Evolutionary conservation across 306 rosid genomes (phyloP).

Genomic region (Sesbania bispinosa): DNA sequence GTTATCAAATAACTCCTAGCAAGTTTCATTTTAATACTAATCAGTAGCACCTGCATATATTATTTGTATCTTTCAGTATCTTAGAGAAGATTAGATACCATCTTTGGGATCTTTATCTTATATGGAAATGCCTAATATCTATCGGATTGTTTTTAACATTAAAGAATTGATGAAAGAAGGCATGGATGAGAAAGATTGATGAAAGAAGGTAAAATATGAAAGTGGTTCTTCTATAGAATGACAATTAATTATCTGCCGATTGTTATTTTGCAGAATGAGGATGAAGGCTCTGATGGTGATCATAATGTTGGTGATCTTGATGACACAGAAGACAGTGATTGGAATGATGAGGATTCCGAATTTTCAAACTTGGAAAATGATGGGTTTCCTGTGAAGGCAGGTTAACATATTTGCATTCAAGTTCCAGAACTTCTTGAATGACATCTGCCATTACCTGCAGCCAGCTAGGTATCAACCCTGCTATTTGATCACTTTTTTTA

Average conservation of each 20-base stretch:
- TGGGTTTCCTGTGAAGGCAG: slow-evolving; percentile 18
- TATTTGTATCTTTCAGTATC: slow-evolving; percentile 8
- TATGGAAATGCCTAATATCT: background rate
- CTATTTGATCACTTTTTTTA: background rate
- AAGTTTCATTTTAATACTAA: background rate
- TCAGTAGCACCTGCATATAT: background rate
- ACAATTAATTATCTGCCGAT: background rate
- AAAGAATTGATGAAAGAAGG: background rate
- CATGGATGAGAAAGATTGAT: too few species aligned
- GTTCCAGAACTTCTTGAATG: background rate
- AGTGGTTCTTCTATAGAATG: background rate
- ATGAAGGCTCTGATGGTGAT: slow-evolving; percentile 30
- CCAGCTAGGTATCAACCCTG: slow-evolving; percentile 25
- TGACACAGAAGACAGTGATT: slow-evolving; percentile 21
- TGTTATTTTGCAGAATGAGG: slow-evolving; percentile 48
- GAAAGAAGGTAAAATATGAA: background rate
- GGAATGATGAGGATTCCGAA: slow-evolving; percentile 13
- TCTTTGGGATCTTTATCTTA: slow-evolving; percentile 22
- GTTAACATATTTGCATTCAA: slow-evolving; percentile 19
- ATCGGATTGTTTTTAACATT: background rate
- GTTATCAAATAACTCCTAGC: background rate
- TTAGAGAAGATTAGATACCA: background rate
- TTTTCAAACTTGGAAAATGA: slow-evolving; percentile 10
- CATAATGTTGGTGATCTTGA: slow-evolving; percentile 24
- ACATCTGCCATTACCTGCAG: background rate